Conservation (phyloP, 371 early-diverging fungal species). For the Saksenaea oblongispora region DNA sequence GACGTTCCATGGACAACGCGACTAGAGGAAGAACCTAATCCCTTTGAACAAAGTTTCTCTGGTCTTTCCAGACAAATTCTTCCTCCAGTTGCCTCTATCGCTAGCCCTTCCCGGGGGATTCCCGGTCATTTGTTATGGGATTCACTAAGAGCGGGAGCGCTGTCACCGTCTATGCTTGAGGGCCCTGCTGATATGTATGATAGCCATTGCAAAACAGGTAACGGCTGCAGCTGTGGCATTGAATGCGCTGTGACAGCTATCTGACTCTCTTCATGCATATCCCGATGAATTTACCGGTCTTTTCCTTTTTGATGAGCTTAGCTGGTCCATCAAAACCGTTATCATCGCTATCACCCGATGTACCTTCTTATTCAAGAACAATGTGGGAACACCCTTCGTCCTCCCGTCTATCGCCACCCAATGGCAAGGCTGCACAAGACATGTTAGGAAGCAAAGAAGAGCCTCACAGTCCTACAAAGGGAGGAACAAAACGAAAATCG, state of each 20-base stretch:
- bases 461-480: background rate
- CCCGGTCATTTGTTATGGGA: conserved; percentile 62
- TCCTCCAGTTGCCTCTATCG: conserved; percentile 44
- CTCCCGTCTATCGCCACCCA: background rate
- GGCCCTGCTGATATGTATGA: conserved; percentile 59
- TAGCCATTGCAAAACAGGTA: conserved; percentile 4
- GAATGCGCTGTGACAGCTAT: background rate
- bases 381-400: background rate
- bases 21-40: conserved; percentile 9
- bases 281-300: background rate
- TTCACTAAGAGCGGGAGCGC: conserved; percentile 70
- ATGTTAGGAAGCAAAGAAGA: no score
- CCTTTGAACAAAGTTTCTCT: conserved; percentile 9
- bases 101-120: conserved; percentile 45
- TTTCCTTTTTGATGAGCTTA: conserved; percentile 20
- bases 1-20: background rate
- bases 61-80: conserved; percentile 20
- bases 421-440: background rate
- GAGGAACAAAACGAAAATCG: conserved; percentile 15
- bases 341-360: background rate
- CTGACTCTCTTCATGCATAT: background rate
- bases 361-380: background rate
- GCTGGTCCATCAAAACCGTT: background rate
- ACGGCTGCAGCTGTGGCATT: background rate
- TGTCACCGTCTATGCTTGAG: conserved; percentile 78